phyloP scores from a whole-genome alignment of 2,329 filamentous ascomycete species.

The Colletotrichum sp. region DNA sequence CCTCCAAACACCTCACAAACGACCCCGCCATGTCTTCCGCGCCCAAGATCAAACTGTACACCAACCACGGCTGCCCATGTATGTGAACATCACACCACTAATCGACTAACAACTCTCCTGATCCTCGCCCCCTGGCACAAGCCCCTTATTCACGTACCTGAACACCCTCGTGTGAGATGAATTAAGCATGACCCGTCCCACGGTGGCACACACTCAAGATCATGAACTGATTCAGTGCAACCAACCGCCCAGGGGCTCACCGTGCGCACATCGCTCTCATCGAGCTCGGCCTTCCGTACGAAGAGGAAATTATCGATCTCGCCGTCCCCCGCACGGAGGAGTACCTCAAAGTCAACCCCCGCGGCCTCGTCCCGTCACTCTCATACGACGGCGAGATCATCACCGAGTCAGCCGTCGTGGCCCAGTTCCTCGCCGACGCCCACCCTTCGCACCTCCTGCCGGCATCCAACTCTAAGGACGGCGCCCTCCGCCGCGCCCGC shows the following conservation, averaged over 20 bases:
- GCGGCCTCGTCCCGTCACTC: slow-evolving; percentile 76
- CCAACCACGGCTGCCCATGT: slow-evolving; percentile 72
- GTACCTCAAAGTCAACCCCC: slow-evolving; percentile 80
- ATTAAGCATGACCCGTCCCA: not conserved
- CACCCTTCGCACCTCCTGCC: slow-evolving; percentile 72
- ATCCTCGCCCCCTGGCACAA: not conserved
- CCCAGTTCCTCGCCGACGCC: slow-evolving; percentile 72
- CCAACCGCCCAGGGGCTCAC: slow-evolving; percentile 59
- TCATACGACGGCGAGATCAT: slow-evolving; percentile 71
- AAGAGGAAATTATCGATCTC: slow-evolving; percentile 77
- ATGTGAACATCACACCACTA: slow-evolving; percentile 15
- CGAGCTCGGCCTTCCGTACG: slow-evolving; percentile 68
- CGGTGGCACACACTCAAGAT: not conserved
- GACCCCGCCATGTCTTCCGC: slow-evolving; percentile 17
- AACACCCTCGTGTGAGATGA: not conserved
- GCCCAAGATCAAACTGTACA: slow-evolving; percentile 69
- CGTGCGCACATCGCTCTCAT: slow-evolving; percentile 74
- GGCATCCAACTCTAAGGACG: slow-evolving; percentile 51
- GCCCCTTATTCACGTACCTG: not conserved
- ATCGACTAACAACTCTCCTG: not conserved
- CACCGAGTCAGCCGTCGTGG: slow-evolving; percentile 75
- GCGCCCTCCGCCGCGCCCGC: slow-evolving; percentile 66
- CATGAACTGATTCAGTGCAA: not conserved
- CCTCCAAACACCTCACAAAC: not conserved
- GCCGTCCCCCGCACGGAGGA: slow-evolving; percentile 69